Base-by-base conservation (phyloP, 2,329 filamentous ascomycete species). In the Leptographium procerum region DNA sequence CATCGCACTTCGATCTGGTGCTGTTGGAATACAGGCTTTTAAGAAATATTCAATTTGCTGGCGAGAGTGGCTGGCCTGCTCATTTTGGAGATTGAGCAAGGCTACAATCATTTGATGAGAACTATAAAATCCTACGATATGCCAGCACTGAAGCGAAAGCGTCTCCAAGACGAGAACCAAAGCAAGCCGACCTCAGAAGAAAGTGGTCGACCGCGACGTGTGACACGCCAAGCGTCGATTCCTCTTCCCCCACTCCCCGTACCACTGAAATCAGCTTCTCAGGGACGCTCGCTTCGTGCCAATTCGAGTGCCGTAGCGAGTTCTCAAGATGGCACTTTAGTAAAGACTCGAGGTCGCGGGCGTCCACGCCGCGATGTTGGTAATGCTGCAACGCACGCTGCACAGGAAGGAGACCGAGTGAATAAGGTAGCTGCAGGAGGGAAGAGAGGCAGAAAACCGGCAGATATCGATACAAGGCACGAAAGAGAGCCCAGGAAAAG, bases 151-250 rank as follows among this genome's bases (percentile, higher is more conserved):
- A 72, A 71, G 58, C 66, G 70, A 50, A 72, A 70, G 61, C 67
- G 65, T 22, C 62, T 60, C 29, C 60, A 64, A 19, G 63, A 64
- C 1, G 57, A 59, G 24, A 56, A 59, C 31, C 8, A 36, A 2
- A 47, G 48, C 6, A 24, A 61, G 36, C 31, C 60, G 45, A 29
- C 55, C 1, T n/a, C 60, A n/a, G 47, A 57, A n/a, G 31, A 31
- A 2, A 4, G 13, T 13, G 22, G 47, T 22, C 47, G 54, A 47
- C 64, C 68, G 60, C 69, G 68, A 58, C 68, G 70, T 62, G 65
- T 66, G 56, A 72, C 69, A 64, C 70, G 70, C 58, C 68, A 68
- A 55, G 64, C 68, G 11, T 69, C 71, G 56, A 67, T 67, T 51
- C 63, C 69, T 59, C 68, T 70, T 55, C 64, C 69, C 60, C 69